Evolutionary conservation across 768 basidiomycete genomes (phyloP).

Genomic region (Arthromyces matolae): DNA sequence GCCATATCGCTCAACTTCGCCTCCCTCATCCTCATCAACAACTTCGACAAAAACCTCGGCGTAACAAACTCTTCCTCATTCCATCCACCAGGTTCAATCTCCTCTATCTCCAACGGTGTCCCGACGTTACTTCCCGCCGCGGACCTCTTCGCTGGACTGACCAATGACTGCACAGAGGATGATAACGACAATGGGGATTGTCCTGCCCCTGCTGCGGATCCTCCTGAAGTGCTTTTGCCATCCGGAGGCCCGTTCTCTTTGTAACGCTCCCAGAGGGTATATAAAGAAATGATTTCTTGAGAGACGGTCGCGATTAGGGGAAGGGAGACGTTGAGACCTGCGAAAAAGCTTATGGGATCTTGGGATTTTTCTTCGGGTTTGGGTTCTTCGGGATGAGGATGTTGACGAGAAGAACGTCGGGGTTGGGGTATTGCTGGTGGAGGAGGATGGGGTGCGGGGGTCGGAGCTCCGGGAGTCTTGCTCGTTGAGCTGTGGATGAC

Average conservation of each 20-base stretch:
- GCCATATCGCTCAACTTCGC: conserved; percentile 53
- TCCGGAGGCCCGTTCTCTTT: conserved; percentile 55
- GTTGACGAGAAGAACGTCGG: conserved; percentile 54
- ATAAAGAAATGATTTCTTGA: conserved; percentile 88
- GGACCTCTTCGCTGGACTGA: conserved; percentile 26
- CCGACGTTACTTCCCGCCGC: conserved; percentile 22
- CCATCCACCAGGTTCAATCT: conserved; percentile 15
- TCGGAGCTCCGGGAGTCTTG: conserved; percentile 30
- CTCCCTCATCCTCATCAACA: conserved; percentile 69
- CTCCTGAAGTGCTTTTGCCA: neutral
- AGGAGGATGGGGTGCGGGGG: conserved; percentile 13
- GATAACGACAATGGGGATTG: conserved; percentile 27
- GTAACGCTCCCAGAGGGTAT: conserved; percentile 85
- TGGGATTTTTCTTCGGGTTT: conserved; percentile 37
- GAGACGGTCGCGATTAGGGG: conserved; percentile 77
- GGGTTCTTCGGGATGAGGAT: conserved; percentile 21
- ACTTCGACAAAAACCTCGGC: conserved; percentile 49
- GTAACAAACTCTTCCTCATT: conserved; percentile 42
- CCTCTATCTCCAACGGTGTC: conserved; percentile 27
- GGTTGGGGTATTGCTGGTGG: conserved; percentile 32
- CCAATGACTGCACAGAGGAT: conserved; percentile 5
- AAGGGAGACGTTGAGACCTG: conserved; percentile 82
- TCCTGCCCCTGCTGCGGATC: conserved; percentile 18
- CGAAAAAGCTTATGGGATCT: conserved; percentile 79
- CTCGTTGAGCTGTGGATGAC: conserved; percentile 64